Base-by-base conservation (phyloP, 441 rosid species). In the Aquilaria agallochum region DNA sequence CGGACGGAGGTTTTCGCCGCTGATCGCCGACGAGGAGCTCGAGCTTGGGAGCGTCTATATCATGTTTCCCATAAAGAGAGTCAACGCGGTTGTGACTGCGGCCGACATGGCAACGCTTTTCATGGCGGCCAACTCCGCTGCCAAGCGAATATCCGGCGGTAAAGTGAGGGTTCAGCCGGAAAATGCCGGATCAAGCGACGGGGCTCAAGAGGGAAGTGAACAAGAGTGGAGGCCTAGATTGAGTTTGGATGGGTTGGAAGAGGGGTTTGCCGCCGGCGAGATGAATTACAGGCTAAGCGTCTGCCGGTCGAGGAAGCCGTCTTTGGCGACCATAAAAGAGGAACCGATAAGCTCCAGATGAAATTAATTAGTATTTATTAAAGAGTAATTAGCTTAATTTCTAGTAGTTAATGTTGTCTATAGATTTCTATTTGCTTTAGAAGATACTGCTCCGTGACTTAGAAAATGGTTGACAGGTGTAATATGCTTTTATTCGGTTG, bases 291-390 rank as follows among this genome's bases (percentile, higher is more conserved):
- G 84, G 63, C 14, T 75, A 62, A 64, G 80, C 53, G 50, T 59
- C 44, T 83, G 83, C 45, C 75, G 92, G 48, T 81, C 92, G 30
- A 78, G 81, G 59, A 86, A 80, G 69, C 89, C 92, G 2, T 34
- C 67, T 72, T 62, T 86, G 70, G 92, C 78, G 71, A 86, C 92
- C 31, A 86, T 86, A 55, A 80, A 69, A 50, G 92, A 86, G 75
- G 87, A 80, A 34, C 67, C 80, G 2, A 56, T 74, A 49, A 63
- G 34, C 59, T 69, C 73, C 9, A 68, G 74, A 58, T 75, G 55
- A 68, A 61, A 14, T 40, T 9, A 0, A 15, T 42, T 46, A 50
- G 13, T 7, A 40, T 40, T 40, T 5, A 40, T 4, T 40, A 10
- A 40, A 40, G 45, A 40, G 45, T 40, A 40, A 40, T 40, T 40